These are phyloP conservation scores for Nitzschia sp. DNA, from an alignment of 108 stramenopile genomes.

Conservation along the genomic window DNA sequence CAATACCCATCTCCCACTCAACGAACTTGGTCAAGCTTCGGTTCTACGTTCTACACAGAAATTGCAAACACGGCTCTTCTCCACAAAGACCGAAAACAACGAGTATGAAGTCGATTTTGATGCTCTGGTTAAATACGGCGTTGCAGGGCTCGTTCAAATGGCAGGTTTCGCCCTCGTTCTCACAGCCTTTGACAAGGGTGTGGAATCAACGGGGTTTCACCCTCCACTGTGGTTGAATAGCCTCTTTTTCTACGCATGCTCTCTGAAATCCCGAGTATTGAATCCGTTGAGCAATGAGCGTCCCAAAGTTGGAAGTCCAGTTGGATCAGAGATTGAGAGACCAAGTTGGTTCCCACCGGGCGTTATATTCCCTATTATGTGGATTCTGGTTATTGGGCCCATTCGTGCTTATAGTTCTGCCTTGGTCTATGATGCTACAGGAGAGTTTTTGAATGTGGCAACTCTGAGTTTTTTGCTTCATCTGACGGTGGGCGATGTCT, in stretches of 20 bases:
- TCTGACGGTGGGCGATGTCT: constrained; percentile 78
- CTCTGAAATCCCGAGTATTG: constrained; percentile 49
- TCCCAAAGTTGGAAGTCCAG: constrained; percentile 38
- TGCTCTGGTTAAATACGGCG: neutral
- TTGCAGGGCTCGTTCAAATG: neutral
- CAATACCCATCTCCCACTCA: no score
- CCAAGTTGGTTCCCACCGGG: constrained; percentile 81
- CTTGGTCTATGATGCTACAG: constrained; percentile 45
- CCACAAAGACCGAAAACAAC: no score
- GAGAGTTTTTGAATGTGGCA: constrained; percentile 32
- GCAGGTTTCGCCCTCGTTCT: neutral
- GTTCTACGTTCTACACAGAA: no score
- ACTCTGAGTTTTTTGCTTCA: constrained; percentile 67
- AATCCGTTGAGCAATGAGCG: constrained; percentile 47
- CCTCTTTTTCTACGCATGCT: constrained; percentile 26
- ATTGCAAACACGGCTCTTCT: no score
- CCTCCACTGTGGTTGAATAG: neutral
- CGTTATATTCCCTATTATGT: constrained; percentile 85
- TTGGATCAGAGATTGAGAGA: constrained; percentile 55
- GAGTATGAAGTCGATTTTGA: neutral
- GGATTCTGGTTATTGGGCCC: constrained; percentile 75
- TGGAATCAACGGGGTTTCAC: neutral
- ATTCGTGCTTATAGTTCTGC: constrained; percentile 61
- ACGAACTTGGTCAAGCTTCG: no score
- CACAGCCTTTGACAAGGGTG: neutral